phyloP scores from a whole-genome alignment of 306 rosid genomes.

The Lotus japonicus region DNA sequence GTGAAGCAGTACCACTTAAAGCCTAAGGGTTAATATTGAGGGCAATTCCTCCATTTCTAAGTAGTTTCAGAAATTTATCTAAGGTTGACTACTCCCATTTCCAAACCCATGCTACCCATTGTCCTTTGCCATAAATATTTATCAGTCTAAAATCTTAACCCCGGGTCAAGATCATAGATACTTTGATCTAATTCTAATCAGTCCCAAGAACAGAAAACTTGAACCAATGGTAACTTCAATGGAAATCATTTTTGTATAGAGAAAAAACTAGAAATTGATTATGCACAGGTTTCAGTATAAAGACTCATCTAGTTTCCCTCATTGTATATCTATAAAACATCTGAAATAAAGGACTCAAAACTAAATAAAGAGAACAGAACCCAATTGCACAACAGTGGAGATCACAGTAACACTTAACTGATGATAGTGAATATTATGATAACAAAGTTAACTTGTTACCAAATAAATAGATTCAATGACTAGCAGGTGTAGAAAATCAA shows the following conservation, averaged over 20 bases:
- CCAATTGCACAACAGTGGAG: neutral
- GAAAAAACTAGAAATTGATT: neutral
- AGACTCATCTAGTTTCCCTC: neutral
- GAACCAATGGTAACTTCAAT: neutral
- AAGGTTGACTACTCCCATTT: neutral
- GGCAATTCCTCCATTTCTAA: neutral
- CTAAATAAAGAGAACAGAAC: neutral
- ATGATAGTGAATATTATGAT: neutral
- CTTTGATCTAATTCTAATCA: neutral
- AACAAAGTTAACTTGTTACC: too few relatives aligned
- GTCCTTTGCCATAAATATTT: neutral
- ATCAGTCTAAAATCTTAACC: neutral
- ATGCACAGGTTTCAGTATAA: neutral
- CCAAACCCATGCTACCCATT: neutral
- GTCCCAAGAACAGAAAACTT: neutral
- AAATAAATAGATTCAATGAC: too few relatives aligned
- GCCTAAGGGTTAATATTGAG: neutral
- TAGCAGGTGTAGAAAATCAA: too few relatives aligned
- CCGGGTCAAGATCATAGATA: neutral
- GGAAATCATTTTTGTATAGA: neutral
- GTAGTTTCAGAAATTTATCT: neutral
- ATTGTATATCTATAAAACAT: neutral
- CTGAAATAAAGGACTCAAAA: neutral
- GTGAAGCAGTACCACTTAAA: neutral
- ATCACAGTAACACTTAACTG: neutral